A percentile compares a stretch with the other conserved stretches of the same genome.
Conservation (phyloP, 805 yeast species). For the Yarrowia bubula region DNA sequence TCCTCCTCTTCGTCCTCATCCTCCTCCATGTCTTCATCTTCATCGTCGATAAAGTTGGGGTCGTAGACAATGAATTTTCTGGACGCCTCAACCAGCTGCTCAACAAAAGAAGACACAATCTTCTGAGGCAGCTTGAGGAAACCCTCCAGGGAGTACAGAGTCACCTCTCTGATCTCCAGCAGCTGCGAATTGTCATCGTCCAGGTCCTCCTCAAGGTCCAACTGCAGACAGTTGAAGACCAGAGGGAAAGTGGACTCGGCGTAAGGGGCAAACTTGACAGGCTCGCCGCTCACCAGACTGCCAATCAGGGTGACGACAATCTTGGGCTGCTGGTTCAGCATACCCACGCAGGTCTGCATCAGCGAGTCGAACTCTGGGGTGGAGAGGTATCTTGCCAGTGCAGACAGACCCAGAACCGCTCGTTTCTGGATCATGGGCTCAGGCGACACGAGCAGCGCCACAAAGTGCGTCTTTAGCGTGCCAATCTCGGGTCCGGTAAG, state of each 20-base stretch:
- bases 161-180: slow-evolving; percentile 53
- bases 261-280: slow-evolving; percentile 31
- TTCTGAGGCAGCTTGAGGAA: slow-evolving; percentile 36
- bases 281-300: slow-evolving; percentile 35
- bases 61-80: slow-evolving; percentile 45
- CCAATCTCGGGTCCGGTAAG: slow-evolving; percentile 43
- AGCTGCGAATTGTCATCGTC: slow-evolving; percentile 45
- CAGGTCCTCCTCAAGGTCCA: slow-evolving; percentile 41
- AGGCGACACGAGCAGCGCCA: slow-evolving; percentile 40
- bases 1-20: slow-evolving; percentile 49
- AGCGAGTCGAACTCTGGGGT: not conserved
- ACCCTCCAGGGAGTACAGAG: slow-evolving; percentile 43
- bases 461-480: slow-evolving; percentile 37
- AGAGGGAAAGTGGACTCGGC: slow-evolving; percentile 28
- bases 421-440: slow-evolving; percentile 51
- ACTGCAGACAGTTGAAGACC: slow-evolving; percentile 33
- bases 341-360: not conserved
- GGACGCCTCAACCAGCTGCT: slow-evolving; percentile 37
- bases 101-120: slow-evolving; percentile 37
- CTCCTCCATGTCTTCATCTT: slow-evolving; percentile 44
- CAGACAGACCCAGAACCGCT: slow-evolving; percentile 50
- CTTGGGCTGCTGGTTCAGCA: not conserved
- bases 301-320: slow-evolving; percentile 30
- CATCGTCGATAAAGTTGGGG: slow-evolving; percentile 46
- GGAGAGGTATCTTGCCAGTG: slow-evolving; percentile 40